These are phyloP conservation scores for Cladosporium sphaerospermum DNA, from an alignment of 2,329 filamentous ascomycete species.

Conservation along the genomic window DNA sequence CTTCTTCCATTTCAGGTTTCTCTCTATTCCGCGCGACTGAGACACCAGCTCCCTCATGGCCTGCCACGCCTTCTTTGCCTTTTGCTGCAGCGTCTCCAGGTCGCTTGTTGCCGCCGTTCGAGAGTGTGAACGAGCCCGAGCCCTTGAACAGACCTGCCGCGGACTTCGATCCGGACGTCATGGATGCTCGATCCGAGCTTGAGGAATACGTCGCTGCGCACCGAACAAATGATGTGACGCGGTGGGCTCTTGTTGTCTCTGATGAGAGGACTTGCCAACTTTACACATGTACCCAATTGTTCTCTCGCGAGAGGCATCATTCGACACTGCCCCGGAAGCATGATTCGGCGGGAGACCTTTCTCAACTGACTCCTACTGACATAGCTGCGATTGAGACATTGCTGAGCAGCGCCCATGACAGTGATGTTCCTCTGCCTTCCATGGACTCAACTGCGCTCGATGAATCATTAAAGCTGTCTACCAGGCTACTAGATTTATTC, in stretches of 20 bases:
- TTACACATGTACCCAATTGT: background rate
- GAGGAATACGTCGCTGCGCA: constrained; percentile 3
- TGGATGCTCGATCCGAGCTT: constrained; percentile 7
- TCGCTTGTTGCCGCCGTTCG: background rate
- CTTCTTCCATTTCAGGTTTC: constrained; percentile 45
- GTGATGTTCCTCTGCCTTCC: background rate
- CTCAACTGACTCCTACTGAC: background rate
- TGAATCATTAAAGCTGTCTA: background rate
- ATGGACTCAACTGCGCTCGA: background rate
- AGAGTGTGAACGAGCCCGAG: background rate
- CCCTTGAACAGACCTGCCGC: background rate
- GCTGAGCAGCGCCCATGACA: background rate
- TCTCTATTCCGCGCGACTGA: constrained; percentile 39
- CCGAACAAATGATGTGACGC: background rate
- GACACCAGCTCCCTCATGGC: background rate
- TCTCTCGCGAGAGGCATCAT: background rate
- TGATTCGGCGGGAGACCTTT: background rate
- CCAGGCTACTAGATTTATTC: constrained; percentile 44
- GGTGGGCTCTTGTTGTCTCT: background rate
- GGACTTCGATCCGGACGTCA: background rate
- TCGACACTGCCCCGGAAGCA: background rate
- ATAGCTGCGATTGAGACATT: background rate
- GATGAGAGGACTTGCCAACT: background rate
- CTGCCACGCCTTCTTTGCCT: background rate
- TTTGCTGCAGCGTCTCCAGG: background rate